A percentile compares a stretch with the other conserved stretches of the same genome.
Evolutionary conservation across 345 rosid species (phyloP).

Genomic region (Moringa oleifera): DNA sequence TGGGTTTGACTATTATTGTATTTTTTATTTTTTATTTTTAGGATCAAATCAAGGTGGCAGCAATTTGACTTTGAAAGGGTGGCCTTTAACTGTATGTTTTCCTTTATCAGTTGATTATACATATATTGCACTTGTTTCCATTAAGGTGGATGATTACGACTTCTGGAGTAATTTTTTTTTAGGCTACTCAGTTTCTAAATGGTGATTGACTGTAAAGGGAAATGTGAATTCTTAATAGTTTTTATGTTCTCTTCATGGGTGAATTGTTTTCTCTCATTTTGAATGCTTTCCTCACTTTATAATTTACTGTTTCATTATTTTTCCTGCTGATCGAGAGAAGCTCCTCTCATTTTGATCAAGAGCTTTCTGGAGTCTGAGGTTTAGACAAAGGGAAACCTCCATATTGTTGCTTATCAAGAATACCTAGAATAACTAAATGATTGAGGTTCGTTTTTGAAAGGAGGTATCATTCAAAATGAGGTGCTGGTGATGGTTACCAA

Average conservation of each 20-base stretch:
- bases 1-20: slow-evolving; percentile 4
- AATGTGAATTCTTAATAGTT: neutral
- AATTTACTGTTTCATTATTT: no score
- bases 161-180: neutral
- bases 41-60: slow-evolving; percentile 51
- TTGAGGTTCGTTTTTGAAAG: neutral
- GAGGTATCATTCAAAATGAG: no score
- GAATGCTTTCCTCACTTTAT: no score
- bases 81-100: slow-evolving; percentile 58
- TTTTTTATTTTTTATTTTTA: slow-evolving; percentile 14
- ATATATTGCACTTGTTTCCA: neutral
- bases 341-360: no score
- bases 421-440: neutral
- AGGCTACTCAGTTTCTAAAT: neutral
- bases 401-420: neutral
- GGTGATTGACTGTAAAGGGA: neutral
- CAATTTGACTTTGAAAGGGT: slow-evolving; percentile 58
- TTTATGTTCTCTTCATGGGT: no score
- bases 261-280: no score
- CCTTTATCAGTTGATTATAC: neutral
- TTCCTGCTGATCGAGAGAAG: no score
- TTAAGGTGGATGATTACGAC: slow-evolving; percentile 2
- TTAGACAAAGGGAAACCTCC: neutral
- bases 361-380: neutral
- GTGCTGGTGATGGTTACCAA: no score